These are phyloP conservation scores for Theobroma grandiflorum DNA, from an alignment of 441 rosid genomes.

Conservation along the genomic window DNA sequence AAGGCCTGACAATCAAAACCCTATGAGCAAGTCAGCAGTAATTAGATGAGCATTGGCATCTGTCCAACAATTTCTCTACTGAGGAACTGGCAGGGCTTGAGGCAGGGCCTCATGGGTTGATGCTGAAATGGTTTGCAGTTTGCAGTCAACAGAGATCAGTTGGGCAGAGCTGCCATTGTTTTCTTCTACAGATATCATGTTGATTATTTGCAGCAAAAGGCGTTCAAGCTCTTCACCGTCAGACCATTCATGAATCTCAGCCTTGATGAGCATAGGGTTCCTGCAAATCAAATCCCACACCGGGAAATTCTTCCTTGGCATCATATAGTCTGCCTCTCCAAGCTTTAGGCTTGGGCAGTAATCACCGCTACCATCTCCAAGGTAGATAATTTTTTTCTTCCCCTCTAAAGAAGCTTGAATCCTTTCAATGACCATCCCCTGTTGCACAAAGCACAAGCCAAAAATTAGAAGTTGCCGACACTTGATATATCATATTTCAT, in stretches of 20 bases:
- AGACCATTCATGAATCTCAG: conserved; percentile 73
- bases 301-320: conserved; percentile 93
- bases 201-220: conserved; percentile 45
- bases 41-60: neutral
- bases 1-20: too few species aligned
- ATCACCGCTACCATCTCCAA: conserved; percentile 85
- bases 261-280: conserved; percentile 61
- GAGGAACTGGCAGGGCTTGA: conserved; percentile 11
- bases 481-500: neutral
- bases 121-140: conserved; percentile 54
- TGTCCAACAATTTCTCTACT: neutral
- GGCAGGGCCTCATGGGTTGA: conserved; percentile 42
- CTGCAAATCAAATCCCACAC: conserved; percentile 76
- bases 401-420: conserved; percentile 61
- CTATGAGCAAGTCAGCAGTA: neutral
- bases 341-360: conserved; percentile 82
- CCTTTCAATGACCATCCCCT: conserved; percentile 71
- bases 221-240: conserved; percentile 72
- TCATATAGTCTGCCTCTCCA: conserved; percentile 54
- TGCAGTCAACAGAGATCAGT: conserved; percentile 50
- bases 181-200: conserved; percentile 35
- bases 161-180: neutral
- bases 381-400: conserved; percentile 61
- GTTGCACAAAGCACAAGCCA: conserved; percentile 15
- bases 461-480: neutral